These are phyloP conservation scores for Limtongia smithiae DNA, from an alignment of 805 yeast genomes.

Conservation along the genomic window DNA sequence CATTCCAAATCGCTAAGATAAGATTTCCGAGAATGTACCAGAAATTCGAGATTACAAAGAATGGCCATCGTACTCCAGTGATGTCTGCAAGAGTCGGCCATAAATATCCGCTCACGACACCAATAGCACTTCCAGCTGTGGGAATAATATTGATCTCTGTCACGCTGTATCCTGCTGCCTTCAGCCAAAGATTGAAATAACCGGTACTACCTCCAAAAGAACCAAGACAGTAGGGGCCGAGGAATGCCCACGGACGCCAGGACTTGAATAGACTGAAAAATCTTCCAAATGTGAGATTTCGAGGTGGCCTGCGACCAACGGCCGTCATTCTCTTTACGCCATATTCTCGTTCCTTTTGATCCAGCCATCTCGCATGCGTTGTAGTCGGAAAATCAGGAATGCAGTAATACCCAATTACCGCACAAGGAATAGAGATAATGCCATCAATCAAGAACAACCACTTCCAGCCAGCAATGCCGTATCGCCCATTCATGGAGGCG, in stretches of 20 bases:
- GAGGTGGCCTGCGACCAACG: conserved; percentile 25
- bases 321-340: conserved; percentile 22
- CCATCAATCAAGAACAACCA: conserved; percentile 70
- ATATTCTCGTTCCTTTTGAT: conserved; percentile 13
- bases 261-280: conserved; percentile 10
- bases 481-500: conserved; percentile 28
- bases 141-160: conserved; percentile 37
- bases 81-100: conserved; percentile 36
- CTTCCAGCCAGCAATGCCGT: conserved; percentile 40
- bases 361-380: conserved; percentile 20
- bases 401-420: conserved; percentile 36
- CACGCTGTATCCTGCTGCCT: conserved; percentile 32
- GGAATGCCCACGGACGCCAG: conserved; percentile 23
- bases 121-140: conserved; percentile 37
- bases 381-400: conserved; percentile 25
- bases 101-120: conserved; percentile 33
- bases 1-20: conserved; percentile 21
- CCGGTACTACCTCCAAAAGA: conserved; percentile 18
- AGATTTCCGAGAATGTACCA: conserved; percentile 16
- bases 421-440: conserved; percentile 42
- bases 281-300: conserved; percentile 11
- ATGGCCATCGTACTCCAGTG: conserved; percentile 35
- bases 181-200: conserved; percentile 35
- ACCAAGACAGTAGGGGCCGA: conserved; percentile 20
- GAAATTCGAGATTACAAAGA: conserved; percentile 16